Base-by-base conservation (phyloP, 2,329 filamentous ascomycete species). In the Aspergillus alliaceus region DNA sequence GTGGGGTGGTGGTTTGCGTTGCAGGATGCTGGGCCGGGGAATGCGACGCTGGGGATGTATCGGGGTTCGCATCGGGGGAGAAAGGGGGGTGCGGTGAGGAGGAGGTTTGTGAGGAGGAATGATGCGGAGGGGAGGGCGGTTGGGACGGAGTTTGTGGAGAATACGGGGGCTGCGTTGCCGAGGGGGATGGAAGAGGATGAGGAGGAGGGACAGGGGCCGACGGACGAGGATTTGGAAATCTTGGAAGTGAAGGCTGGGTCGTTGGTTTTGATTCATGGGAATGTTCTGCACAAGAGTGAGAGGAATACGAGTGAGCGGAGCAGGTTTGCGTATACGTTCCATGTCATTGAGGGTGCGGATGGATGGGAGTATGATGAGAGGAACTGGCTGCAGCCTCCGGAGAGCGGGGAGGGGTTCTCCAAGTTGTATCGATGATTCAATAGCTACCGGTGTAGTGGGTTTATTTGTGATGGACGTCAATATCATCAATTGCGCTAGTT, bases 1-100 rank as follows among this genome's bases (percentile, higher is more conserved):
- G 90, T 98, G 2, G 95, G 95, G 0, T 98, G 93, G 79, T 99
- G 95, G 95, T 96, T 97, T 74, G 95, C 95, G 12, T 83, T 99
- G 37, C 93, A 99, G 78, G 93, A 98, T 75, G 91, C 91, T 22
- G 93, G 90, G 7, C 79, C 82, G 1, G 86, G 88, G 72, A 99
- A 99, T 73, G 95, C 92, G 1, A 96, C 93, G 68, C 75, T 99
- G 69, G 90, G 88, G 61, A 96, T 98, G 76, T 83, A 91, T 64
- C 87, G 86, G 0, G 93, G 93, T 0, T 91, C 88, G 64, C 93
- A 98, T 71, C 64, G 61, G 52, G 61, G 65, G 35, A 15, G 18
- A 6, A 32, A 47, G 67, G 86, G 88, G 71, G 87, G 88, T 2
- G 84, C 86, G 11, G 81, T 98, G 9, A 78, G 78, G 59, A 84